Conservation (phyloP, 371 early-diverging fungal species). For the Rhizopus delemar region DNA sequence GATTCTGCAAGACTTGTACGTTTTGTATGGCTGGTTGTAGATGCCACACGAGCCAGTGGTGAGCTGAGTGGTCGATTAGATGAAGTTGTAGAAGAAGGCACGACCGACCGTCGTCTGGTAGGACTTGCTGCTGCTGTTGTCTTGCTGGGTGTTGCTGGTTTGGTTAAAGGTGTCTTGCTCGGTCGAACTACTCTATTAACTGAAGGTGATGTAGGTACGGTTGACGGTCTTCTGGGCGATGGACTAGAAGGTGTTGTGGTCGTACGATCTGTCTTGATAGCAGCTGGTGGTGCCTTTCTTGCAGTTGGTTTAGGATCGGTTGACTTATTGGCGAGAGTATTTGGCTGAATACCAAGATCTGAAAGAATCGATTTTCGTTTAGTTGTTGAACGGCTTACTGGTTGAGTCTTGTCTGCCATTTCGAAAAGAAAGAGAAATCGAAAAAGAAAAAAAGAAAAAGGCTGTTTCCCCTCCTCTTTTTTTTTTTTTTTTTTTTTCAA, state of each 20-base stretch:
- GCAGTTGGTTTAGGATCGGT: conserved; percentile 9
- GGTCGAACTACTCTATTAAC: conserved; percentile 7
- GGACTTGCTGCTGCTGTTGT: background rate
- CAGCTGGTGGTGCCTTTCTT: conserved; percentile 20
- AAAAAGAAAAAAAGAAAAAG: background rate
- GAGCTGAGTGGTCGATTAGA: conserved; percentile 20
- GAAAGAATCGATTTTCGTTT: conserved; percentile 39
- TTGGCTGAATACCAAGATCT: conserved; percentile 35
- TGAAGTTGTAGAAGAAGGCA: conserved; percentile 22
- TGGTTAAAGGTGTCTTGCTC: conserved; percentile 11
- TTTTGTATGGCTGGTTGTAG: conserved; percentile 19
- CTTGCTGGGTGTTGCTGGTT: conserved; percentile 2
- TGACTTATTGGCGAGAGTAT: conserved; percentile 12
- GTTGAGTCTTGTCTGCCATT: conserved; percentile 17
- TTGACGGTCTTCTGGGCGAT: conserved; percentile 22
- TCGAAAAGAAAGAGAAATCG: background rate
- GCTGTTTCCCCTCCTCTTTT: background rate
- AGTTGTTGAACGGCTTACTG: conserved; percentile 12
- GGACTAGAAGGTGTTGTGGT: conserved; percentile 17
- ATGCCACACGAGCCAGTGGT: conserved; percentile 21
- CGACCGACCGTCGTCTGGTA: conserved; percentile 34
- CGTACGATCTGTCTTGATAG: conserved; percentile 25
- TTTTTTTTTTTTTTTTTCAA: background rate
- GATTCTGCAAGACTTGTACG: conserved; percentile 24
- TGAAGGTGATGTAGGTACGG: conserved; percentile 25